Conservation (phyloP, 1,139 yeast genomes). For the Yamadazyma triangularis region DNA sequence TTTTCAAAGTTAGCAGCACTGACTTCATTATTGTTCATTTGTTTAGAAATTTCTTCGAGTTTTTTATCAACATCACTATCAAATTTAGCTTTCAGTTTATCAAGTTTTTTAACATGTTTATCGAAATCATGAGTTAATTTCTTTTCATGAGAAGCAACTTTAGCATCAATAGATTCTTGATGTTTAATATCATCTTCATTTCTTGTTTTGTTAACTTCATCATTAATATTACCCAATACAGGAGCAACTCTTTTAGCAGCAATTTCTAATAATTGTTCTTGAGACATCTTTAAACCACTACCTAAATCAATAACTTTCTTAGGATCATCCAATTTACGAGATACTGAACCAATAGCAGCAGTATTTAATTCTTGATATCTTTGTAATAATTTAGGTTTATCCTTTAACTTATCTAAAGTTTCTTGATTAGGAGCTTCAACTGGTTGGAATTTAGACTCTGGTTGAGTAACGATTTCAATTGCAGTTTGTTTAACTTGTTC, state of each 20-base stretch:
- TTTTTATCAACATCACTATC: conserved; percentile 35
- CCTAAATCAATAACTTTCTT: conserved; percentile 50
- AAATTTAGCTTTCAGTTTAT: conserved; percentile 37
- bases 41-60: conserved; percentile 26
- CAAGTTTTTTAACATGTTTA: conserved; percentile 36
- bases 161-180: conserved; percentile 34
- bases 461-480: conserved; percentile 29
- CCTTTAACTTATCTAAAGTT: conserved; percentile 37
- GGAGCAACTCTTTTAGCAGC: conserved; percentile 58
- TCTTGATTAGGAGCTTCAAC: conserved; percentile 33
- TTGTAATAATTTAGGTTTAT: conserved; percentile 45
- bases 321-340: conserved; percentile 46
- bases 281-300: conserved; percentile 51
- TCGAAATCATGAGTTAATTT: conserved; percentile 41
- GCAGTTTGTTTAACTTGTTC: conserved; percentile 25
- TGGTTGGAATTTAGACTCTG: conserved; percentile 32
- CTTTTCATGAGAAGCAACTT: conserved; percentile 39
- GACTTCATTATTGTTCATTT: conserved; percentile 24
- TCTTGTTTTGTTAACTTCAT: conserved; percentile 45
- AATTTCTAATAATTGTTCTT: conserved; percentile 51
- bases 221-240: conserved; percentile 46
- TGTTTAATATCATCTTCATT: conserved; percentile 44
- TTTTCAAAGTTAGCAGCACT: conserved; percentile 35
- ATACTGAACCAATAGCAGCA: conserved; percentile 44
- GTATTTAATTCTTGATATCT: conserved; percentile 48